phyloP scores from a whole-genome alignment of 164 flowering plant genomes.

The Stephania japonica region DNA sequence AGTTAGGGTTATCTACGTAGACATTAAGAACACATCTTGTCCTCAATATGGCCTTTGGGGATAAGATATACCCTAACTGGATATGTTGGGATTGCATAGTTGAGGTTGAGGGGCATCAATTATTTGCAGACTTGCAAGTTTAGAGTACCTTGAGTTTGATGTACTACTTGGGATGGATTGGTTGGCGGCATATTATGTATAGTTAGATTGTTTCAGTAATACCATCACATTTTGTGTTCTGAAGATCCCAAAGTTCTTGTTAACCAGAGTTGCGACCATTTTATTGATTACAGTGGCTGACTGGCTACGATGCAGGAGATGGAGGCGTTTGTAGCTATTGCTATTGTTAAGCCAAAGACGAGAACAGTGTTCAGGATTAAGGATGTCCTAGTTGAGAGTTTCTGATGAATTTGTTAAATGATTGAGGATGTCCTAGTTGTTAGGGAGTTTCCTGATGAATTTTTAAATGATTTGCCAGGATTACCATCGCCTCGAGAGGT shows the following conservation, averaged over 20 bases:
- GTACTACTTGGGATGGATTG: conserved; percentile 1
- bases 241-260: too few relatives aligned
- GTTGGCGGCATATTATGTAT: background rate
- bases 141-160: background rate
- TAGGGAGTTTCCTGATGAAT: background rate
- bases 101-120: background rate
- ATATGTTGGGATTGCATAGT: background rate
- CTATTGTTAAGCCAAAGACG: too few relatives aligned
- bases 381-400: too few relatives aligned
- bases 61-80: background rate
- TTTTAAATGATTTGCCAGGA: background rate
- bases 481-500: background rate
- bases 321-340: too few relatives aligned
- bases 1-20: too few relatives aligned
- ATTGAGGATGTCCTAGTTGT: background rate
- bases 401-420: too few relatives aligned
- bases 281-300: too few relatives aligned
- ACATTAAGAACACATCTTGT: too few relatives aligned
- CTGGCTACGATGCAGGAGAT: too few relatives aligned
- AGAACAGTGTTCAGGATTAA: too few relatives aligned
- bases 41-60: background rate
- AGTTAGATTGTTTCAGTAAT: background rate
- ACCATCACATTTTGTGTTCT: too few relatives aligned
- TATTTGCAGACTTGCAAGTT: background rate
- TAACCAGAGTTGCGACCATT: too few relatives aligned